Percentiles rank a stretch among this genome's conserved stretches.
Conservation (phyloP, 2,329 filamentous ascomycete genomes). For the Epicoccum sorghinum region DNA sequence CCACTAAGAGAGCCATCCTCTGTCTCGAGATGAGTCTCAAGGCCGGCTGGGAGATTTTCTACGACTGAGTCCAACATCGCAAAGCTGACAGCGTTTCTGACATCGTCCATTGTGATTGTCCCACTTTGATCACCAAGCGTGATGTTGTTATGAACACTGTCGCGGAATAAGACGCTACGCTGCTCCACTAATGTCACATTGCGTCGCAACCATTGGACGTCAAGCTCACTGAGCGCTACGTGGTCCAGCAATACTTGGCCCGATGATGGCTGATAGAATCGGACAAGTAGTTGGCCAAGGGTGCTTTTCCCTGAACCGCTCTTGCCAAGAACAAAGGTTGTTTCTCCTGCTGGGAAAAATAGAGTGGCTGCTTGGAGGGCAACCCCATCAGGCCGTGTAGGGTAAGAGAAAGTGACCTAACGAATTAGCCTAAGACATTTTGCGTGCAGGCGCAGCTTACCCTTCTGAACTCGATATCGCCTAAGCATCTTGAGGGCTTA, state of each 20-base stretch:
- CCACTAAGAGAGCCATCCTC: slow-evolving; percentile 78
- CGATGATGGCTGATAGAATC: slow-evolving; percentile 71
- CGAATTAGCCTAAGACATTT: slow-evolving; percentile 9
- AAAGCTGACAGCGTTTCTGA: slow-evolving; percentile 68
- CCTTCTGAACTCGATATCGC: slow-evolving; percentile 72
- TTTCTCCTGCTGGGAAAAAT: slow-evolving; percentile 72
- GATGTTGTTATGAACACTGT: slow-evolving; percentile 79
- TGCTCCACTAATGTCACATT: slow-evolving; percentile 86
- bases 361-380: slow-evolving; percentile 69
- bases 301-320: slow-evolving; percentile 96
- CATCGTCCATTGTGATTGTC: slow-evolving; percentile 58
- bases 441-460: slow-evolving; percentile 54
- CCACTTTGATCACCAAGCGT: slow-evolving; percentile 68
- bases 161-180: slow-evolving; percentile 78
- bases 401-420: slow-evolving; percentile 83
- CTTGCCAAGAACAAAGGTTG: slow-evolving; percentile 80
- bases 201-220: slow-evolving; percentile 73
- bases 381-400: slow-evolving; percentile 65
- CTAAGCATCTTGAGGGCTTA: slow-evolving; percentile 57
- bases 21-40: slow-evolving; percentile 73
- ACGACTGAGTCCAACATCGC: slow-evolving; percentile 74
- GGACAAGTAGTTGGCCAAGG: slow-evolving; percentile 76
- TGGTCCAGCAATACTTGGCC: slow-evolving; percentile 76
- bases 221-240: slow-evolving; percentile 64
- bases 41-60: slow-evolving; percentile 67